These are phyloP conservation scores for Cucurbita moschata DNA, from an alignment of 306 rosid species.

Conservation along the genomic window DNA sequence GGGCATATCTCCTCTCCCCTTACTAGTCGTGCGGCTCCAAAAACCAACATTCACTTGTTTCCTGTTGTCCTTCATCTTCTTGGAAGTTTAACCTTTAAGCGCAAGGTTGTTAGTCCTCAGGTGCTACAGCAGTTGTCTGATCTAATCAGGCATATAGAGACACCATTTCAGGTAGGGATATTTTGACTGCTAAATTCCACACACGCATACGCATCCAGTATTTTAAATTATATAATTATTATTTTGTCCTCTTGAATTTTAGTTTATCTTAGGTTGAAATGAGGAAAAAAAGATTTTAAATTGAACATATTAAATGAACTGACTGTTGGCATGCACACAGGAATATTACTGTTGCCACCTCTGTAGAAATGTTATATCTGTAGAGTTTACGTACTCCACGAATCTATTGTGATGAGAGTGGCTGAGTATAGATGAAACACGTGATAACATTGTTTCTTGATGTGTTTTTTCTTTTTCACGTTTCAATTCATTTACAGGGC, in stretches of 20 bases:
- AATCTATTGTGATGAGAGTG: background rate
- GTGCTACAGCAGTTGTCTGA: slow-evolving; percentile 73
- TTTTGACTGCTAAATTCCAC: background rate
- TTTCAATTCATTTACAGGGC: slow-evolving; percentile 47
- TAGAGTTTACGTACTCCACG: background rate
- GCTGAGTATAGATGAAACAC: background rate
- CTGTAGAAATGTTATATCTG: background rate
- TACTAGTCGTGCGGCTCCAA: slow-evolving; percentile 60
- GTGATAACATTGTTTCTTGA: background rate
- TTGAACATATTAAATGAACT: background rate
- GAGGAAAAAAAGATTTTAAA: background rate
- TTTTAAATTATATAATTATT: background rate
- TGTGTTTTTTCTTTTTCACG: background rate
- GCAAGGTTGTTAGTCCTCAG: slow-evolving; percentile 55
- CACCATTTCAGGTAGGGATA: slow-evolving; percentile 65
- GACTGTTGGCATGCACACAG: background rate
- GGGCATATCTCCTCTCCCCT: slow-evolving; percentile 70
- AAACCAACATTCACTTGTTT: slow-evolving; percentile 63
- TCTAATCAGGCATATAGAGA: slow-evolving; percentile 58
- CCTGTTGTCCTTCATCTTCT: slow-evolving; percentile 96
- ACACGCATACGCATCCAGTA: background rate
- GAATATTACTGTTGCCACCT: background rate
- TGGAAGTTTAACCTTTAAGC: slow-evolving; percentile 72
- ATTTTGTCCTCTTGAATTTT: background rate
- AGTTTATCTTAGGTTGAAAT: background rate